These are phyloP conservation scores for Suillus fuscotomentosus DNA, from an alignment of 768 basidiomycete species.

Conservation along the genomic window DNA sequence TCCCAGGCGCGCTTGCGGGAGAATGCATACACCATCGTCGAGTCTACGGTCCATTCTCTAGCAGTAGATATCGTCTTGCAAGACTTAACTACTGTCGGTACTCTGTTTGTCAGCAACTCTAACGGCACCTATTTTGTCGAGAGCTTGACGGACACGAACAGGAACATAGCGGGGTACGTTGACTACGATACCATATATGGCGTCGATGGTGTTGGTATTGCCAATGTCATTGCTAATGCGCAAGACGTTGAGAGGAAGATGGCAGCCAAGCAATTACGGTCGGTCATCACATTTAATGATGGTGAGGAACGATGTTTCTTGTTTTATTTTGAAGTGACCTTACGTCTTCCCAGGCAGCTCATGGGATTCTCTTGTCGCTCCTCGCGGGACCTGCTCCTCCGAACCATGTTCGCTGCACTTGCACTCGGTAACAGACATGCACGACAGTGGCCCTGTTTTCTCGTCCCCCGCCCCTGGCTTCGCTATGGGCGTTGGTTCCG, in stretches of 20 bases:
- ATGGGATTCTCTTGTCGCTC: constrained; percentile 72
- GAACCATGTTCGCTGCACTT: constrained; percentile 83
- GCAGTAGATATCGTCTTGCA: constrained; percentile 90
- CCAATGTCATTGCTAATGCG: constrained; percentile 83
- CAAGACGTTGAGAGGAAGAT: constrained; percentile 76
- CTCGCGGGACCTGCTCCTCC: constrained; percentile 54
- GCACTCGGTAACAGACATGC: constrained; percentile 88
- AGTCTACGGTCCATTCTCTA: constrained; percentile 90
- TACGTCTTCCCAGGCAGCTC: constrained; percentile 45
- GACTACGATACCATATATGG: constrained; percentile 91
- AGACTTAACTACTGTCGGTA: constrained; percentile 67
- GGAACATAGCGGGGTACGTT: constrained; percentile 85
- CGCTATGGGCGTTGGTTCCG: constrained; percentile 92
- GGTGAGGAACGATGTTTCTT: constrained; percentile 34
- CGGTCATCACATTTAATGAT: constrained; percentile 89
- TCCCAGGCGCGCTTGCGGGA: constrained; percentile 75
- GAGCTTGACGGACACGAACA: constrained; percentile 88
- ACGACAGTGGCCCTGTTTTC: constrained; percentile 93
- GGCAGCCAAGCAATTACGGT: constrained; percentile 70
- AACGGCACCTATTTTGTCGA: constrained; percentile 96
- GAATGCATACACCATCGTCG: constrained; percentile 95
- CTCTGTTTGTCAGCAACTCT: constrained; percentile 92
- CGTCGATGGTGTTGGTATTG: constrained; percentile 86
- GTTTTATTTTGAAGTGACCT: constrained; percentile 3
- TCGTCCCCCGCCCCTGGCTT: constrained; percentile 93